phyloP scores from a whole-genome alignment of 2,329 filamentous ascomycete genomes.

The Ophiosphaerella herpotricha region DNA sequence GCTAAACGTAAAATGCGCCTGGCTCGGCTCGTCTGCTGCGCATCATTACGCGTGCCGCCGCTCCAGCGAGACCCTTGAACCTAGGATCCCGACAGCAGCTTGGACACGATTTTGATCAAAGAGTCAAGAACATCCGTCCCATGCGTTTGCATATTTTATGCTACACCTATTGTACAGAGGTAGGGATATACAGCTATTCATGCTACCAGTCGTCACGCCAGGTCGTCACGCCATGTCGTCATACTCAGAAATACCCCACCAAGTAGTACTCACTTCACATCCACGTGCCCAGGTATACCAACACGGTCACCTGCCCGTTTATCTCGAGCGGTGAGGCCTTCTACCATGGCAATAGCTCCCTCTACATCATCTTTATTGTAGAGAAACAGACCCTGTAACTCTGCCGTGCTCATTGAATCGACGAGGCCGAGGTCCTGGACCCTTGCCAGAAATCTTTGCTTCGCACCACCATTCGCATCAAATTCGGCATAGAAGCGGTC shows the following conservation, averaged over 20 bases:
- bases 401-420: constrained; percentile 78
- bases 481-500: constrained; percentile 90
- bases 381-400: constrained; percentile 90
- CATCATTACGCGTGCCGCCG: constrained; percentile 11
- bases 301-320: constrained; percentile 30
- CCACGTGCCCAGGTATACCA: constrained; percentile 39
- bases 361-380: constrained; percentile 93
- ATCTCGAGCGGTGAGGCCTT: constrained; percentile 56
- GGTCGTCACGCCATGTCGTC: constrained; percentile 4
- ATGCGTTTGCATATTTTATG: background rate
- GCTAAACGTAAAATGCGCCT: constrained; percentile 5
- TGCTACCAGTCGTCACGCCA: no score
- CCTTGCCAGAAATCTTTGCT: constrained; percentile 70
- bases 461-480: constrained; percentile 66
- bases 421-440: constrained; percentile 74
- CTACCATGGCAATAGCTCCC: constrained; percentile 81
- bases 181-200: background rate
- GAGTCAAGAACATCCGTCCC: background rate
- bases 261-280: constrained; percentile 20
- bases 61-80: background rate
- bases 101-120: constrained; percentile 1
- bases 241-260: constrained; percentile 1
- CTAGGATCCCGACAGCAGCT: background rate
- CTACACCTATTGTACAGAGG: constrained; percentile 12
- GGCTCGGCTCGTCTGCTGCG: constrained; percentile 15